Percentiles rank a stretch among this genome's conserved stretches.
These are phyloP conservation scores for Aspergillus egyptiacus DNA, from an alignment of 495 filamentous ascomycete species.

Conservation along the genomic window DNA sequence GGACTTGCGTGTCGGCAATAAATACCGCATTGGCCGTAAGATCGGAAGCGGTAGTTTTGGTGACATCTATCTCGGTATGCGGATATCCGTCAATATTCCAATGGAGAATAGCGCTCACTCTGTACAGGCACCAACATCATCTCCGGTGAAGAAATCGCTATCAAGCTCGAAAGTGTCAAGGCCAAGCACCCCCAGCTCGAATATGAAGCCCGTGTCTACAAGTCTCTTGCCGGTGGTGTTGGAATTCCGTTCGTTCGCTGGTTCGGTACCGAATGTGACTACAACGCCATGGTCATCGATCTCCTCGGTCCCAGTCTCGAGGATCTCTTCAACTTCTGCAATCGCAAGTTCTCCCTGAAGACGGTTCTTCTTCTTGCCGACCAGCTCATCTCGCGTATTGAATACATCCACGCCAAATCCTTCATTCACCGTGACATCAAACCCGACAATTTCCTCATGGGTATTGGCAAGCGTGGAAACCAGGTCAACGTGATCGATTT, in stretches of 20 bases:
- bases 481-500: slow-evolving; percentile 99
- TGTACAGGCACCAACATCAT: slow-evolving; percentile 93
- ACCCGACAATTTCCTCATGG: slow-evolving; percentile 99
- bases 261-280: slow-evolving; percentile 99
- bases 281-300: slow-evolving; percentile 99
- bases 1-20: slow-evolving; percentile 99
- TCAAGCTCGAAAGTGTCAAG: slow-evolving; percentile 99
- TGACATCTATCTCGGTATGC: slow-evolving; percentile 92
- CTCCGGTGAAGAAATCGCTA: slow-evolving; percentile 98
- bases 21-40: slow-evolving; percentile 99
- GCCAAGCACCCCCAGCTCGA: slow-evolving; percentile 99
- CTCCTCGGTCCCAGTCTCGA: slow-evolving; percentile 95
- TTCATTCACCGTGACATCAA: slow-evolving; percentile 99
- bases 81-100: background rate
- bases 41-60: slow-evolving; percentile 98
- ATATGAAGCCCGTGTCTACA: slow-evolving; percentile 99
- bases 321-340: slow-evolving; percentile 99
- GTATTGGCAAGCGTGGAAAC: slow-evolving; percentile 98
- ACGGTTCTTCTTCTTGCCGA: slow-evolving; percentile 97
- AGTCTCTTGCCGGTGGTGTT: slow-evolving; percentile 95
- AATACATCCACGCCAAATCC: slow-evolving; percentile 99
- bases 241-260: slow-evolving; percentile 99
- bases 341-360: slow-evolving; percentile 99
- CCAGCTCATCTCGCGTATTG: slow-evolving; percentile 98
- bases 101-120: background rate